Evolutionary conservation across 768 basidiomycete species (phyloP).

Genomic region (Suillus placidus): DNA sequence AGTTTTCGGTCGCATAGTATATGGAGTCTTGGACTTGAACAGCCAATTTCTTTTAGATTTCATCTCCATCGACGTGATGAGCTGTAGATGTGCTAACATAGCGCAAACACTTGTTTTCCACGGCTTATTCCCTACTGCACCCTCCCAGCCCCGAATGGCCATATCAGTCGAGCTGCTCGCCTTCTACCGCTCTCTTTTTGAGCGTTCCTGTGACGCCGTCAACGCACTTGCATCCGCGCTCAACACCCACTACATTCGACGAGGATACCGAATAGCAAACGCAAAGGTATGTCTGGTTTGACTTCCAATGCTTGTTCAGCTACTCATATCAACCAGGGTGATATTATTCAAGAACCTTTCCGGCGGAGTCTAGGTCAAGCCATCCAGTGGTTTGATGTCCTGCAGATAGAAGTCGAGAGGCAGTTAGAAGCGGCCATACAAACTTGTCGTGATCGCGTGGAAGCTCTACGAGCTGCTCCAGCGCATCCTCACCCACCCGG

Average conservation of each 20-base stretch:
- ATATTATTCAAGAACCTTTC: constrained; percentile 32
- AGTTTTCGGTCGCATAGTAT: background rate
- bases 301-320: background rate
- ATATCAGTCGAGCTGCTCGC: constrained; percentile 34
- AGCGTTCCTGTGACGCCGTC: constrained; percentile 18
- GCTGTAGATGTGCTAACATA: constrained; percentile 27
- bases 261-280: background rate
- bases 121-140: constrained; percentile 38
- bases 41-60: constrained; percentile 20
- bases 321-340: background rate
- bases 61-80: constrained; percentile 6
- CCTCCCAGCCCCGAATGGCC: constrained; percentile 16
- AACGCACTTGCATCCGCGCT: constrained; percentile 9
- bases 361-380: constrained; percentile 30
- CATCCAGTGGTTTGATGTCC: constrained; percentile 31
- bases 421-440: constrained; percentile 15
- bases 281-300: background rate
- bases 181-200: constrained; percentile 38
- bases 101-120: constrained; percentile 27
- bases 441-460: constrained; percentile 4
- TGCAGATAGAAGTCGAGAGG: constrained; percentile 17
- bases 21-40: background rate
- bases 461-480: background rate
- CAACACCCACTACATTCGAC: background rate
- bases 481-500: too few species aligned